These are phyloP conservation scores for Halophytophthora batemanensis DNA, from an alignment of 352 stramenopile genomes.

Conservation along the genomic window DNA sequence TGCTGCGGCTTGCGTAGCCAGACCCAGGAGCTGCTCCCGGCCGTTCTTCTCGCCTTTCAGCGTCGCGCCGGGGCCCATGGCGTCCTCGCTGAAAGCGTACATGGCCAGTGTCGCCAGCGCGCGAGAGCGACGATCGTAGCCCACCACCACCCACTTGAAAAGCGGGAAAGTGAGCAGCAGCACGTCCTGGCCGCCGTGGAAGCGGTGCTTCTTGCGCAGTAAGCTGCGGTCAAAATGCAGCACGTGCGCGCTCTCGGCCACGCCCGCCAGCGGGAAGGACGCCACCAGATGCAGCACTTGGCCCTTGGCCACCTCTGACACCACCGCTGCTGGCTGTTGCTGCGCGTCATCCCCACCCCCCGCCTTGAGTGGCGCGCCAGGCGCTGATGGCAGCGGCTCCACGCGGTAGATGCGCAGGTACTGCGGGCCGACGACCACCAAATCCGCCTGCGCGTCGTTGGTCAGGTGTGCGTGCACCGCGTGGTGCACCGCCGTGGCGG, in stretches of 20 bases:
- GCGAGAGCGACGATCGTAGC: slow-evolving; percentile 53
- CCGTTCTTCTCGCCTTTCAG: slow-evolving; percentile 80
- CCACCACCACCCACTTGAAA: slow-evolving; percentile 83
- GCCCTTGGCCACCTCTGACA: slow-evolving; percentile 28
- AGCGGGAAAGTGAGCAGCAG: slow-evolving; percentile 70
- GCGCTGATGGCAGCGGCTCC: slow-evolving; percentile 42
- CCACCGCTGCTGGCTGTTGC: neutral
- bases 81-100: slow-evolving; percentile 79
- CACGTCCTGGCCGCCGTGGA: slow-evolving; percentile 67
- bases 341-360: too few species aligned
- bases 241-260: slow-evolving; percentile 69
- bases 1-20: slow-evolving; percentile 46
- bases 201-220: slow-evolving; percentile 67
- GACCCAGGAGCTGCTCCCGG: slow-evolving; percentile 67
- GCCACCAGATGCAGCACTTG: slow-evolving; percentile 72
- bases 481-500: slow-evolving; percentile 76
- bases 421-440: slow-evolving; percentile 74
- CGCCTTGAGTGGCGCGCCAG: neutral
- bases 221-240: slow-evolving; percentile 64
- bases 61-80: slow-evolving; percentile 74
- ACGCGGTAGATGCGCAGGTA: slow-evolving; percentile 79
- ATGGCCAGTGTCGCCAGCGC: slow-evolving; percentile 67
- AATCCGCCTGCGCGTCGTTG: slow-evolving; percentile 62
- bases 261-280: slow-evolving; percentile 68
- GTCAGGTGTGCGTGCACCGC: slow-evolving; percentile 61